These are phyloP conservation scores for Wickerhamomyces xylosicus DNA, from an alignment of 805 yeast genomes.

Conservation along the genomic window DNA sequence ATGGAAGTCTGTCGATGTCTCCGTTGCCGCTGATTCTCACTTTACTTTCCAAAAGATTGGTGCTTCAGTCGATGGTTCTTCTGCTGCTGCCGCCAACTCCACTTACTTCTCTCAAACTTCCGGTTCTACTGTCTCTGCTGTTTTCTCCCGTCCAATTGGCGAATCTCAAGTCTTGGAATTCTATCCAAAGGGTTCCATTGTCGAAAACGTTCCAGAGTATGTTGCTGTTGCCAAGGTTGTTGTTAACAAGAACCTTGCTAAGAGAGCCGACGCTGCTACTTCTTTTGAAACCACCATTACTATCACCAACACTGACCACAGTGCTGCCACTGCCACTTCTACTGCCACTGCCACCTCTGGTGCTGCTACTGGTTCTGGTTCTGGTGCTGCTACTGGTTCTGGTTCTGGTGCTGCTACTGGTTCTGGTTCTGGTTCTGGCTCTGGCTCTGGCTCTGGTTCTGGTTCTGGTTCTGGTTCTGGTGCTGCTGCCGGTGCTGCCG, in stretches of 20 bases:
- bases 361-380: neutral
- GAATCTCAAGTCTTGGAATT: neutral
- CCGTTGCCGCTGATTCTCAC: neutral
- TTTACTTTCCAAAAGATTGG: neutral
- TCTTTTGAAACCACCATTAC: neutral
- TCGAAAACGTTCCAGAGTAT: neutral
- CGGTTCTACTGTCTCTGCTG: neutral
- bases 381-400: neutral
- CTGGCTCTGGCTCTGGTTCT: neutral
- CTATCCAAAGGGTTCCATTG: neutral
- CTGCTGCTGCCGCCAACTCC: neutral
- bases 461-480: too few relatives aligned
- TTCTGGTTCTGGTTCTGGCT: neutral
- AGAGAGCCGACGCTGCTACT: neutral
- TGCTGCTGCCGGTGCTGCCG: neutral
- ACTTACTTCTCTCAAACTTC: neutral
- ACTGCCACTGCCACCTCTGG: constrained; percentile 1
- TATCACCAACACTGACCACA: neutral
- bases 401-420: neutral
- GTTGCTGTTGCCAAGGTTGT: neutral
- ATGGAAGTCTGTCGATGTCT: neutral
- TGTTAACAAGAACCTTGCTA: neutral
- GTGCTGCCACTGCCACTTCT: neutral
- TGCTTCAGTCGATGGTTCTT: neutral
- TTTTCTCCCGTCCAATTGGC: neutral